These are phyloP conservation scores for Xylariomycetidae sp. DNA, from an alignment of 2,329 filamentous ascomycete genomes.

Conservation along the genomic window DNA sequence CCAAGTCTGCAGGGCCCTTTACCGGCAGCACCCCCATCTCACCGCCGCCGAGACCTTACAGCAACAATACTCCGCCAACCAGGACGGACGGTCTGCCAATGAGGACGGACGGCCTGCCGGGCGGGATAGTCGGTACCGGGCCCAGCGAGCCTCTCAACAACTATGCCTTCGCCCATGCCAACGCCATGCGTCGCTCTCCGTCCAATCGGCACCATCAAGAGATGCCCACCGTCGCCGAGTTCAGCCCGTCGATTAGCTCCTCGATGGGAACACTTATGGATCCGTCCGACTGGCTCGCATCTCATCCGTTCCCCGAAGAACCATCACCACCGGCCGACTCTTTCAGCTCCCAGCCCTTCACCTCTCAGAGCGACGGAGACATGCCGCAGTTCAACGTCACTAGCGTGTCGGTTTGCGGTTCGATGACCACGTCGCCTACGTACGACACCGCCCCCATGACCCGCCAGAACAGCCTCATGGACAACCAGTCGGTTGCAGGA, in stretches of 20 bases:
- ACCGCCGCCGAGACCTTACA: conserved; percentile 25
- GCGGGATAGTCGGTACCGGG: no score
- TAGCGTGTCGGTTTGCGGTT: conserved; percentile 27
- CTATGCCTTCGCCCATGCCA: conserved; percentile 18
- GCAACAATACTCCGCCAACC: conserved; percentile 23
- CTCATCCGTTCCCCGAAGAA: conserved; percentile 14
- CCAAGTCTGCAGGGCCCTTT: conserved; percentile 33
- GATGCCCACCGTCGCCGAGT: conserved; percentile 33
- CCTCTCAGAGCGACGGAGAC: conserved; percentile 17
- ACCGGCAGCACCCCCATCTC: conserved; percentile 29
- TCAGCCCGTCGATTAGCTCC: no score
- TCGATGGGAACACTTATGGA: conserved; percentile 30
- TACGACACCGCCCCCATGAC: conserved; percentile 29
- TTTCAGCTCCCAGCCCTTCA: conserved; percentile 9
- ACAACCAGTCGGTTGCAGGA: conserved; percentile 21
- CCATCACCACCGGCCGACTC: conserved; percentile 7
- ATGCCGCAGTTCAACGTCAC: conserved; percentile 19
- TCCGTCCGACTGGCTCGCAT: conserved; percentile 33
- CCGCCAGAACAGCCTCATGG: conserved; percentile 26
- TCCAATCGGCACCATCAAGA: conserved; percentile 22
- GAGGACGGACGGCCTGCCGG: no score
- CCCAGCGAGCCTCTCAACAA: conserved; percentile 25
- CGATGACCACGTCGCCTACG: conserved; percentile 29
- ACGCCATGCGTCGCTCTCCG: conserved; percentile 20
- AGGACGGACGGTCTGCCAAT: no score